Conservation (phyloP, 2,329 filamentous ascomycete species). For the Diaporthe destruens region DNA sequence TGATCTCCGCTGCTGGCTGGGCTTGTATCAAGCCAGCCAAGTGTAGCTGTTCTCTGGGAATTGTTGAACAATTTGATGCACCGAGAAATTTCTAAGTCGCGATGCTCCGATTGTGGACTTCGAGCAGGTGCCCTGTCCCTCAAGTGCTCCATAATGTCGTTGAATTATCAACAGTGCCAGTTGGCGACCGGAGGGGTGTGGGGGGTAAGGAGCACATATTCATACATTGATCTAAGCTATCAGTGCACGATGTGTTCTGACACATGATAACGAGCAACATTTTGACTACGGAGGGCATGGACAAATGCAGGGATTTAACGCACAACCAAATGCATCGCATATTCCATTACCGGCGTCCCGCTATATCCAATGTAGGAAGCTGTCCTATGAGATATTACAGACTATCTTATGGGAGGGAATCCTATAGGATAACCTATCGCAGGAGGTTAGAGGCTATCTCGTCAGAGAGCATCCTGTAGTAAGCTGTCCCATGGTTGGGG, state of each 20-base stretch:
- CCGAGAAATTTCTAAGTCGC: background rate
- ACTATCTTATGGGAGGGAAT: no score
- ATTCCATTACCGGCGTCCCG: no score
- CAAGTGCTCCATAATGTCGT: background rate
- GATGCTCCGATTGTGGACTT: constrained; percentile 36
- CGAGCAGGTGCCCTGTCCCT: constrained; percentile 27
- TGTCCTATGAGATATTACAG: no score
- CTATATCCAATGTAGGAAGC: no score
- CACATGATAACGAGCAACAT: background rate
- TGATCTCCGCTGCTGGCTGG: background rate
- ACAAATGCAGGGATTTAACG: background rate
- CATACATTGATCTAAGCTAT: background rate
- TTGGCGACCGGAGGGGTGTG: constrained; percentile 20
- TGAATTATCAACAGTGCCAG: constrained; percentile 34
- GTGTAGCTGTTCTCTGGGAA: background rate
- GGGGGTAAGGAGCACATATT: background rate
- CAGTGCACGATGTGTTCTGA: background rate
- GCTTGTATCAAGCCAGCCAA: background rate
- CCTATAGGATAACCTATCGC: no score
- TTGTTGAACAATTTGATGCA: accelerated
- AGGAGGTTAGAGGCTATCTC: no score
- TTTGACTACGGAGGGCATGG: background rate
- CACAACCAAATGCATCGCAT: no score
- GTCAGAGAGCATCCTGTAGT: no score
- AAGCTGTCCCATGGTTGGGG: no score